These are phyloP conservation scores for Talaromyces pinophilus DNA, from an alignment of 2,329 filamentous ascomycete genomes.

Conservation along the genomic window DNA sequence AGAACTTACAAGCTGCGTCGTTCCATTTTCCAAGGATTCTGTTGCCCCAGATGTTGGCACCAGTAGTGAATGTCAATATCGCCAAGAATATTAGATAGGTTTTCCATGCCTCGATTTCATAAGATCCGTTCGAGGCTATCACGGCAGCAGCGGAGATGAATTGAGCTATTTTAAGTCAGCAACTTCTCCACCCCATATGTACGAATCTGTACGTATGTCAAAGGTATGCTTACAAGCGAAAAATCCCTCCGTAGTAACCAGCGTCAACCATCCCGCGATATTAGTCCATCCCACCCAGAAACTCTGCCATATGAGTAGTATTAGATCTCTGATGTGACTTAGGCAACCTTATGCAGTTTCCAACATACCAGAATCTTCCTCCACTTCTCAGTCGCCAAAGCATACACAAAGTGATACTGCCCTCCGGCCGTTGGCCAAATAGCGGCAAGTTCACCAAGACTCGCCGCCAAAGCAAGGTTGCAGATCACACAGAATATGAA, in stretches of 20 bases:
- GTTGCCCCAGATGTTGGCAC: not conserved
- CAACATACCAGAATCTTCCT: not conserved
- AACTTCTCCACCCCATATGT: not conserved
- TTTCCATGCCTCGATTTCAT: not conserved
- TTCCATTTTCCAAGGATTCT: not conserved
- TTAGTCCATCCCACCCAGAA: not conserved
- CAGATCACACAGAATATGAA: not conserved
- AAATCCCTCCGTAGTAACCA: not conserved
- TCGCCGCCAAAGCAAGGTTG: not conserved
- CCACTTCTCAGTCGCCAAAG: not conserved
- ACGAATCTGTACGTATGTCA: not conserved
- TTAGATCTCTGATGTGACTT: no score
- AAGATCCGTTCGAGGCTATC: not conserved
- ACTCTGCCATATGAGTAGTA: not conserved
- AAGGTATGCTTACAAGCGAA: not conserved
- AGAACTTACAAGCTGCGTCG: not conserved
- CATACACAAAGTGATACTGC: conserved; percentile 6
- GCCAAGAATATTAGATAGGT: not conserved
- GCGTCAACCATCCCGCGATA: not conserved
- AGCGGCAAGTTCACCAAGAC: not conserved
- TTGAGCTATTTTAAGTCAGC: not conserved
- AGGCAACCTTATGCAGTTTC: no score
- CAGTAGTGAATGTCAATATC: not conserved
- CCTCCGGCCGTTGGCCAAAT: conserved; percentile 5
- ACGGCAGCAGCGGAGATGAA: not conserved